phyloP scores from a whole-genome alignment of 148 eudicot genomes.

The Camellia sinensis region DNA sequence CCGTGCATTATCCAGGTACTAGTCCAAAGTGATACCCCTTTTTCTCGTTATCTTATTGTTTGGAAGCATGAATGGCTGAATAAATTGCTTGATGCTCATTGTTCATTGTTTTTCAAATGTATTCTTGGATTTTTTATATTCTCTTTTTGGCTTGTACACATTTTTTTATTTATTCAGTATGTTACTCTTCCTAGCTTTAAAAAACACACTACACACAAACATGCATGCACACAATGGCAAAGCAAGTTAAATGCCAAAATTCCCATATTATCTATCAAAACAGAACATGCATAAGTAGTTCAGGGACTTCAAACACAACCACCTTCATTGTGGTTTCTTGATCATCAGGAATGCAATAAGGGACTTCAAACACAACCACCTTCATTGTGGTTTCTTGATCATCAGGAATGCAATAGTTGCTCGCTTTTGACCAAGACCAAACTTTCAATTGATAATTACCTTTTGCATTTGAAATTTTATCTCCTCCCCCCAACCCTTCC shows the following conservation, averaged over 20 bases:
- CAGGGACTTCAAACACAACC: no score
- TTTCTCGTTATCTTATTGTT: not conserved
- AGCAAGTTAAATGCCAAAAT: not conserved
- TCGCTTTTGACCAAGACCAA: no score
- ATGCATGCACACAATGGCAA: not conserved
- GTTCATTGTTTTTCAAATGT: not conserved
- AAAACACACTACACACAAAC: not conserved
- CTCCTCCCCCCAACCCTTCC: no score
- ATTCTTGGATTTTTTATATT: not conserved
- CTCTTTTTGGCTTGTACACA: no score
- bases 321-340: no score
- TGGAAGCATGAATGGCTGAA: not conserved
- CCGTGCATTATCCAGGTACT: conserved; percentile 77
- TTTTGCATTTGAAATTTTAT: not conserved
- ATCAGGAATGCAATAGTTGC: no score
- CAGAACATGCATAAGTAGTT: no score
- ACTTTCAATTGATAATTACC: not conserved
- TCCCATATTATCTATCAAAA: not conserved
- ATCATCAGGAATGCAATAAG: no score
- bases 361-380: no score
- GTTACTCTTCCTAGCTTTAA: not conserved
- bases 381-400: no score
- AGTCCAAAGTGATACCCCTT: not conserved
- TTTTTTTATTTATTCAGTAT: no score
- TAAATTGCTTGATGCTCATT: not conserved